Percentiles rank a stretch among this genome's conserved stretches.
Evolutionary conservation across 345 rosid species (phyloP).

Genomic region (Eucalyptus marginata): DNA sequence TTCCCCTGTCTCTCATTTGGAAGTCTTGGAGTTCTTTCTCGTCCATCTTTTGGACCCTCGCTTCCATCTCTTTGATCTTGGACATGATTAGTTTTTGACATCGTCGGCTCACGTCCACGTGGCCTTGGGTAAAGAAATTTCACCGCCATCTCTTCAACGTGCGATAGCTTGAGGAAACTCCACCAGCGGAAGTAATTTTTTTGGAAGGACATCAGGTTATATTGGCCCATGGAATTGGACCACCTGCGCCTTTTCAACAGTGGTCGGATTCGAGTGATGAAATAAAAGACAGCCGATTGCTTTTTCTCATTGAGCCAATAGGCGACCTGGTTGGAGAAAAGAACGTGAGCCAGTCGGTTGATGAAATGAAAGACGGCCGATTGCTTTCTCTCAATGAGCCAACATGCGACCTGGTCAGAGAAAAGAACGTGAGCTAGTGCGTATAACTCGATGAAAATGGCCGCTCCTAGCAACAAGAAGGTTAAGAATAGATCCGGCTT

Average conservation of each 20-base stretch:
- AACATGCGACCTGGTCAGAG: not conserved
- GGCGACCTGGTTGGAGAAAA: not conserved
- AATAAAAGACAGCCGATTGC: not conserved
- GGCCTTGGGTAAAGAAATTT: not conserved
- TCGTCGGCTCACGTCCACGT: fast-evolving
- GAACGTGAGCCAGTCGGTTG: not conserved
- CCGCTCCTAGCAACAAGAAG: not conserved
- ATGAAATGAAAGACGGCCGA: fast-evolving
- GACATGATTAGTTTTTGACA: fast-evolving
- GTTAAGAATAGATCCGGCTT: not conserved
- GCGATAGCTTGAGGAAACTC: fast-evolving
- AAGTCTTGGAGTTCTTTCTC: fast-evolving
- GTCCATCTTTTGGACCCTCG: too few species aligned
- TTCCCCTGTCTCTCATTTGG: fast-evolving
- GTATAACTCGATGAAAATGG: not conserved
- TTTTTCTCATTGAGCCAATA: not conserved
- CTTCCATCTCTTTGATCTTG: not conserved
- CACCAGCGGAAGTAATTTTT: not conserved
- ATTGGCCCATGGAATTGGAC: not conserved
- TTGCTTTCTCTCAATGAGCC: not conserved
- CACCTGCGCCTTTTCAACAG: not conserved
- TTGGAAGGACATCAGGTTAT: not conserved
- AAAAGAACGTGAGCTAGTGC: not conserved
- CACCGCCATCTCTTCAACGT: not conserved
- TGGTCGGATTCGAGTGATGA: not conserved